Evolutionary conservation across 1,284 basidiomycete genomes (phyloP).

Genomic region (Tilletia setariae): DNA sequence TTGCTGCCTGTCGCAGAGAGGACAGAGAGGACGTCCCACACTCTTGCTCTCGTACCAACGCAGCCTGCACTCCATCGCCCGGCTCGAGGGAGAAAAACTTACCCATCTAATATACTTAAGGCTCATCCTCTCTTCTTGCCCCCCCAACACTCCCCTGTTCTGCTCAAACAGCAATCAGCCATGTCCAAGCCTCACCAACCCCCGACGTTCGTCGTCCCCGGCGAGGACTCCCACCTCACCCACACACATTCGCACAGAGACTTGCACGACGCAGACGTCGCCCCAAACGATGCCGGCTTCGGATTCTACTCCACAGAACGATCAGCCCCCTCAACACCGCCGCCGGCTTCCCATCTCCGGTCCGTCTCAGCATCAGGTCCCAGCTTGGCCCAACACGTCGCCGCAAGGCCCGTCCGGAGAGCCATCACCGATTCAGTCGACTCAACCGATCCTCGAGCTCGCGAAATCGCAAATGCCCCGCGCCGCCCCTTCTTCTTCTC

Average conservation of each 20-base stretch:
- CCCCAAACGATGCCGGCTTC: slow-evolving; percentile 1
- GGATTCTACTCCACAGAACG: neutral
- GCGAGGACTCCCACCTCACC: neutral
- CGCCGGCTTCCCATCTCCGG: too few relatives aligned
- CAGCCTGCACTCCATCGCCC: too few relatives aligned
- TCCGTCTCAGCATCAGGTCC: neutral
- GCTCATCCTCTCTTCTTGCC: too few relatives aligned
- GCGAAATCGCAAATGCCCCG: neutral
- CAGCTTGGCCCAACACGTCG: too few relatives aligned
- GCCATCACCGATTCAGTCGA: slow-evolving; percentile 2
- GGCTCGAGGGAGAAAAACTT: too few relatives aligned
- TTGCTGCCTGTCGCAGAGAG: too few relatives aligned
- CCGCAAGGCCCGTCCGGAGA: neutral
- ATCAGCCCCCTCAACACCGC: neutral
- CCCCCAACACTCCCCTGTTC: too few relatives aligned
- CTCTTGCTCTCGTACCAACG: too few relatives aligned
- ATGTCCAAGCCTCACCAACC: slow-evolving; percentile 11
- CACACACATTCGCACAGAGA: neutral
- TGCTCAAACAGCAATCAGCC: too few relatives aligned
- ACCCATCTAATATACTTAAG: too few relatives aligned
- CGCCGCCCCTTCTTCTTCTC: neutral
- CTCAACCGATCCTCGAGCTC: neutral
- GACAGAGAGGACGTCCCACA: too few relatives aligned
- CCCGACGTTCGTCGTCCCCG: neutral
- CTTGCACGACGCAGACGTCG: slow-evolving; percentile 2